Conservation (phyloP, 257 asterid genomes). For the Nicotiana knightiana region DNA sequence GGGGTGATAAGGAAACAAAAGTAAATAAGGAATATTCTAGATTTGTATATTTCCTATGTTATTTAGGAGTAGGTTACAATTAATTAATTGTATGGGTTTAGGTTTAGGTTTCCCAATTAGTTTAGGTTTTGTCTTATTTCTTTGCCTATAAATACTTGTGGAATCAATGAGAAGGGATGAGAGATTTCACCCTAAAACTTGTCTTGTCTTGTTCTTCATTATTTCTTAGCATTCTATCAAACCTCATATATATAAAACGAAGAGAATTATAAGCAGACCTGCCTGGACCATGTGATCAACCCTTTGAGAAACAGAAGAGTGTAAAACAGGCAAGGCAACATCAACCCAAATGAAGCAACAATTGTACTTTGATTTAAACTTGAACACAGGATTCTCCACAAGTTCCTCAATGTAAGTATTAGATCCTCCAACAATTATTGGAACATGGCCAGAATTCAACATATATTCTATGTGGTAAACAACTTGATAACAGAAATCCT, state of each 20-base stretch:
- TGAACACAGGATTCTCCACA: constrained; percentile 14
- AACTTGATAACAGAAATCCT: constrained; percentile 4
- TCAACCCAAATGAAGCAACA: constrained; percentile 22
- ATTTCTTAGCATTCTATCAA: too few species aligned
- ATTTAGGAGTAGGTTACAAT: too few species aligned
- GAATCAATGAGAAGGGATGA: too few species aligned
- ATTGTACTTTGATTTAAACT: constrained; percentile 9
- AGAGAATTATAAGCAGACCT: neutral
- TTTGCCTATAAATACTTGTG: too few species aligned
- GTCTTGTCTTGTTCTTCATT: too few species aligned
- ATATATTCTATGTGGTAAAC: neutral
- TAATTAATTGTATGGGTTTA: too few species aligned
- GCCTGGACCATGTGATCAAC: constrained; percentile 19
- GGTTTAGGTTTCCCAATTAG: too few species aligned
- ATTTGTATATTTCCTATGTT: too few species aligned
- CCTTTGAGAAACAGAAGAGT: constrained; percentile 13
- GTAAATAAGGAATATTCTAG: too few species aligned
- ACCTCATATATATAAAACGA: neutral
- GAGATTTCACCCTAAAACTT: too few species aligned
- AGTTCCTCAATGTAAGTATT: constrained; percentile 21
- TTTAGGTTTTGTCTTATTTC: too few species aligned
- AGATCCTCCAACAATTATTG: constrained; percentile 23
- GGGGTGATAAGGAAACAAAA: too few species aligned
- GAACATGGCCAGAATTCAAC: neutral
- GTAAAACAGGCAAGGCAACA: constrained; percentile 7